A percentile compares a stretch with the other conserved stretches of the same genome.
Conservation (phyloP, 768 basidiomycete genomes). For the Phylloporus sp. region DNA sequence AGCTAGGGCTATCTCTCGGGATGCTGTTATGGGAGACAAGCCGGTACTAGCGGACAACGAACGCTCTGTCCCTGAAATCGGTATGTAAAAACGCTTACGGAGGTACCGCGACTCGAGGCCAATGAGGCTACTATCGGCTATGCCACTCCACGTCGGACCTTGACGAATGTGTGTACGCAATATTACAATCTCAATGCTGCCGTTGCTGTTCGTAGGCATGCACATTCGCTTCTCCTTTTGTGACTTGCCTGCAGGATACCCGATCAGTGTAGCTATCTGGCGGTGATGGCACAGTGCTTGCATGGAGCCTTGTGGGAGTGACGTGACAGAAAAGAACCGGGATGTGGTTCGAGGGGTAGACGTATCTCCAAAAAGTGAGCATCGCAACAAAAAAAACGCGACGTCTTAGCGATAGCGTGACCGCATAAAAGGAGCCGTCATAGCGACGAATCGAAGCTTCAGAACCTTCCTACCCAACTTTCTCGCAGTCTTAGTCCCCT, state of each 20-base stretch:
- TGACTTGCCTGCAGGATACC: constrained; percentile 18
- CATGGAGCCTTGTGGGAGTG: constrained; percentile 12
- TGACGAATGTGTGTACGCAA: constrained; percentile 3
- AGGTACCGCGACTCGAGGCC: constrained; percentile 5
- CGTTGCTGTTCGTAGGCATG: constrained; percentile 14
- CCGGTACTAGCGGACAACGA: constrained; percentile 14
- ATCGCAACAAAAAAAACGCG: constrained; percentile 5
- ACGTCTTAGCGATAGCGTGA: not conserved
- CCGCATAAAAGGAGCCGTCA: constrained; percentile 18
- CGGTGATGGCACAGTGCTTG: constrained; percentile 10
- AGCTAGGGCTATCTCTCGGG: constrained; percentile 16
- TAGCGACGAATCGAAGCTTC: not conserved
- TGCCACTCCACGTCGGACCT: constrained; percentile 21
- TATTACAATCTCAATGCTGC: constrained; percentile 20
- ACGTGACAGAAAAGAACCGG: constrained; percentile 19
- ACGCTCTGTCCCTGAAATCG: constrained; percentile 21
- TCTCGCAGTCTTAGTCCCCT: constrained; percentile 19
- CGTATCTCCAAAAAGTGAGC: constrained; percentile 8
- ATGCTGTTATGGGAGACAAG: constrained; percentile 28
- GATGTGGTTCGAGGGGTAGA: constrained; percentile 5
- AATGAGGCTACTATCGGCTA: constrained; percentile 26
- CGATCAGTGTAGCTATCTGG: constrained; percentile 23
- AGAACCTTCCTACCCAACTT: constrained; percentile 10
- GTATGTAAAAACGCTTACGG: constrained; percentile 14
- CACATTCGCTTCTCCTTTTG: constrained; percentile 22